Conservation (phyloP, 768 basidiomycete genomes). For the Mycena belliarum region DNA sequence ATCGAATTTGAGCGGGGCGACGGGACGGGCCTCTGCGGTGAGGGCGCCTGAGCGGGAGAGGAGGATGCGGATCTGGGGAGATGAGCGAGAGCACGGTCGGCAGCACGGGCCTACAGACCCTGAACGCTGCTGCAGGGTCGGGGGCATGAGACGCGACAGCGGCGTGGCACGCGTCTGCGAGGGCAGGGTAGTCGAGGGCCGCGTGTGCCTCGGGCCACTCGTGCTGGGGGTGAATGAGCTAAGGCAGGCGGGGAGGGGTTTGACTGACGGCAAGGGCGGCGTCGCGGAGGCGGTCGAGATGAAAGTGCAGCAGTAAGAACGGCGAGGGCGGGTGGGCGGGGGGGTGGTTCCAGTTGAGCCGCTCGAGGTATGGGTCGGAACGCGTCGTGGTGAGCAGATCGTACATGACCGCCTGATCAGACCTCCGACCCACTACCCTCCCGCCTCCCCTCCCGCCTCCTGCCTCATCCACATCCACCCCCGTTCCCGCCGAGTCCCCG, state of each 20-base stretch:
- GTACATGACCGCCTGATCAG: neutral
- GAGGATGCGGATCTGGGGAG: constrained; percentile 53
- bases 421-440: neutral
- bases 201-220: constrained; percentile 44
- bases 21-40: constrained; percentile 15
- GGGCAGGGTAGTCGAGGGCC: constrained; percentile 37
- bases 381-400: constrained; percentile 54
- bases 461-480: too few relatives aligned
- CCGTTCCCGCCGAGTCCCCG: too few relatives aligned
- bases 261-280: constrained; percentile 39
- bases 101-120: constrained; percentile 17
- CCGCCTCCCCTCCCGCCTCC: too few relatives aligned
- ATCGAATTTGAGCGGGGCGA: constrained; percentile 17
- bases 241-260: neutral
- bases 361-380: constrained; percentile 53
- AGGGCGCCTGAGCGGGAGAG: constrained; percentile 22
- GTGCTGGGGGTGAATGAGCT: constrained; percentile 31
- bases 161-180: constrained; percentile 47
- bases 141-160: constrained; percentile 37
- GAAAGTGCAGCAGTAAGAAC: constrained; percentile 62
- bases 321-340: constrained; percentile 52
- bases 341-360: constrained; percentile 59
- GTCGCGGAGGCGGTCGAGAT: constrained; percentile 57
- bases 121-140: constrained; percentile 19
- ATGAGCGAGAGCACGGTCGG: neutral